Evolutionary conservation across 129 eudicot species (phyloP), one percentile per base, ranked within the genome.

Genomic region (Glebionis coronaria): DNA sequence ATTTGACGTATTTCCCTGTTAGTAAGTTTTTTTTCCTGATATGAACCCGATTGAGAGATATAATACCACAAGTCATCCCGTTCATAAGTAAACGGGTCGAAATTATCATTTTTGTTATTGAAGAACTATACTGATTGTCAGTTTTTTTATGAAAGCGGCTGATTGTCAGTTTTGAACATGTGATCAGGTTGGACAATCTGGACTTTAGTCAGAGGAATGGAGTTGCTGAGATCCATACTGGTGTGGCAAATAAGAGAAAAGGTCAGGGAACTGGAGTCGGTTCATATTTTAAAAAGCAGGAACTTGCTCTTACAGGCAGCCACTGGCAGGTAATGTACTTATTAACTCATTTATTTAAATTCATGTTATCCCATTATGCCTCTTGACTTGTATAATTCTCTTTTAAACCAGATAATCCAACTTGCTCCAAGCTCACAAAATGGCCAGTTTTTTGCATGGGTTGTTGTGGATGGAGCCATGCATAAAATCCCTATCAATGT

Each of bases 371-470:
- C 14, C 0, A 25, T 68, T 21, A 54, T 15, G 12, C 62, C 31
- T 55, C 23, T 44, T 5, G 31, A 68, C 55, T 25, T 16, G 3
- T 46, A 6, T 38, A 19, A 35, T 4, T 65, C 12, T 45, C 11
- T 20, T 69, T 50, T 66, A 31, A 46, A 40, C 62, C 86, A 94
- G 99, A 90, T 94, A 73, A 81, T 94, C 73, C 99, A 94, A 86
- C 76, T 94, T 53, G 82, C 79, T 61, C 87, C 97, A 27, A 90
- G 88, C 76, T 70, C 81, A 54, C 79, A 78, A 74, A 81, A 40
- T 56, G 99, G 99, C 38, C 93, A 80, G 51, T 85, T 82, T 81
- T 87, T 78, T 38, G 99, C 94, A 9, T 94, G 99, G 99, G 82
- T 80, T 44, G 88, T 90, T 62, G 91, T 85, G 18, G 88, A 83